A percentile compares a stretch with the other conserved stretches of the same genome.
Conservation (phyloP, 495 filamentous ascomycete genomes). For the Daldinia bambusicola region DNA sequence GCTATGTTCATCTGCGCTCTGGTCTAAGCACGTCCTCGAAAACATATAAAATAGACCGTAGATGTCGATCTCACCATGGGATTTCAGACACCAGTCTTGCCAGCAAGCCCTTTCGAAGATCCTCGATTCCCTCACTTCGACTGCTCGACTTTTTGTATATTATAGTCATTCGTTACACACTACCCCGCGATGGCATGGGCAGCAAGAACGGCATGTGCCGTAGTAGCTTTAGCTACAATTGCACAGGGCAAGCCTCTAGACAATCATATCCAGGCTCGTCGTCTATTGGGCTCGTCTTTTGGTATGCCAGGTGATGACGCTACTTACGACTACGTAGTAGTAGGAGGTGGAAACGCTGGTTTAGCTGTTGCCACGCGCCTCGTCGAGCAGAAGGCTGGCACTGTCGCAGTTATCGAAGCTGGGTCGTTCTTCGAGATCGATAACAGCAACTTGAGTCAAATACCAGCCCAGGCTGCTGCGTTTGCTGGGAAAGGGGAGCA, state of each 20-base stretch:
- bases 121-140: not conserved
- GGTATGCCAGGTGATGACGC: slow-evolving; percentile 25
- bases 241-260: not conserved
- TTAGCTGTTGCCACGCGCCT: slow-evolving; percentile 61
- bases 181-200: not conserved
- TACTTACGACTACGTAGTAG: slow-evolving; percentile 79
- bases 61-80: not conserved
- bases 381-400: slow-evolving; percentile 35
- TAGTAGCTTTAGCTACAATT: not conserved
- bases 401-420: slow-evolving; percentile 64
- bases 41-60: not conserved
- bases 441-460: slow-evolving; percentile 51
- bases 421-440: slow-evolving; percentile 65
- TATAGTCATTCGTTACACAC: not conserved
- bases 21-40: not conserved
- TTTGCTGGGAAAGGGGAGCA: slow-evolving; percentile 18
- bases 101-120: not conserved
- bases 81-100: not conserved
- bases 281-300: slow-evolving; percentile 21
- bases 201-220: not conserved
- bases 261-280: slow-evolving; percentile 3
- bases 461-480: slow-evolving; percentile 49
- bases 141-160: not conserved
- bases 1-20: not conserved
- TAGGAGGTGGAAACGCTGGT: slow-evolving; percentile 68